Conservation (phyloP, 257 asterid species). For the Penstemon barbatus region DNA sequence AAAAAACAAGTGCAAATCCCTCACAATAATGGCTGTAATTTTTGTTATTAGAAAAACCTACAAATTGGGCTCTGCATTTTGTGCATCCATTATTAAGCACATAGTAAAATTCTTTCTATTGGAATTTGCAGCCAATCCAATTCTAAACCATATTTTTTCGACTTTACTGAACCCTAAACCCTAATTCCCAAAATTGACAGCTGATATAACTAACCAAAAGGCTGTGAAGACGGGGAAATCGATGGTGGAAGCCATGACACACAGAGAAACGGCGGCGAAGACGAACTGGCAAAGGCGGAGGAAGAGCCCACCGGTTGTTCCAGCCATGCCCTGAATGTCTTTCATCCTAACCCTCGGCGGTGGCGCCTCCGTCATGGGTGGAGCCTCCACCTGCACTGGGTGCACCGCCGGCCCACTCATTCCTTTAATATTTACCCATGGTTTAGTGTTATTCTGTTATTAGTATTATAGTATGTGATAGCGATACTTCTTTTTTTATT, state of each 20-base stretch:
- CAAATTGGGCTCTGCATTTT: background rate
- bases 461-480: too few species aligned
- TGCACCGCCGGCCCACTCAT: constrained; percentile 89
- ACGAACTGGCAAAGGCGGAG: constrained; percentile 69
- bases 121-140: constrained; percentile 14
- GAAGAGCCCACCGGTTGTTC: constrained; percentile 68
- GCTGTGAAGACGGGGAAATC: constrained; percentile 90
- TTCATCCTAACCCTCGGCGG: constrained; percentile 65
- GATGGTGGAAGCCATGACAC: constrained; percentile 78
- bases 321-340: constrained; percentile 79
- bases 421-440: constrained; percentile 29
- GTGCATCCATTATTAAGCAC: background rate
- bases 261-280: constrained; percentile 66
- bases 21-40: background rate
- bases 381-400: constrained; percentile 72
- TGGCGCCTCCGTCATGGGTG: constrained; percentile 41
- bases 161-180: constrained; percentile 36
- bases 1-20: background rate
- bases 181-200: constrained; percentile 20
- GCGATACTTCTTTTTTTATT: too few species aligned
- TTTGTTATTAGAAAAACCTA: constrained; percentile 12
- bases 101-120: background rate
- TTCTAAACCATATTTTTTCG: background rate
- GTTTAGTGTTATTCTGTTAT: background rate
- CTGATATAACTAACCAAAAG: constrained; percentile 55